A percentile compares a stretch with the other conserved stretches of the same genome.
Evolutionary conservation across 352 stramenopile species (phyloP).

Genomic region (Pythium pyrilobum): DNA sequence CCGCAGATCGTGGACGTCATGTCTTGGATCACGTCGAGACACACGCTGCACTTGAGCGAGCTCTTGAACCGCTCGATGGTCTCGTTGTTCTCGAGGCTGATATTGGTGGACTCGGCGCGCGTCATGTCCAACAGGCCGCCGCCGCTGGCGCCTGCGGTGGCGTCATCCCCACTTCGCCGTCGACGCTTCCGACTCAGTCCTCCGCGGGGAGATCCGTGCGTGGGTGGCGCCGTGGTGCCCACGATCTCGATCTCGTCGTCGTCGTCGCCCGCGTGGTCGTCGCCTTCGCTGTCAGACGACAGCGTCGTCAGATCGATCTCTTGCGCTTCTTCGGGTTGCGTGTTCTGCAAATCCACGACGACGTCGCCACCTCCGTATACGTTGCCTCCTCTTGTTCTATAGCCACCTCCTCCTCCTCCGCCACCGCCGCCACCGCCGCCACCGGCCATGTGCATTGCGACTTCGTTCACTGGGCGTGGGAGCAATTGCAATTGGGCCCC

Average conservation of each 20-base stretch:
- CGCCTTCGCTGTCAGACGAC: conserved; percentile 38
- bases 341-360: background rate
- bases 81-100: conserved; percentile 75
- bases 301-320: conserved; percentile 71
- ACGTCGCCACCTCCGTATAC: background rate
- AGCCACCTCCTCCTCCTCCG: background rate
- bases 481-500: background rate
- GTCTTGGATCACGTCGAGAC: conserved; percentile 65
- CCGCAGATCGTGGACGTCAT: conserved; percentile 81
- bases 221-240: conserved; percentile 9
- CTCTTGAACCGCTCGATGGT: conserved; percentile 68
- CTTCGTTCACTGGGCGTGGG: background rate
- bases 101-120: conserved; percentile 55
- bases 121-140: conserved; percentile 27
- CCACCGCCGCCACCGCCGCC: background rate
- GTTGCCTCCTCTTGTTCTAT: too few species aligned
- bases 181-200: conserved; percentile 37
- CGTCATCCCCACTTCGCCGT: background rate
- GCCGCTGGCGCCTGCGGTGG: background rate
- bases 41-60: conserved; percentile 81
- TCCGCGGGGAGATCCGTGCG: background rate
- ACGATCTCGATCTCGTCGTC: conserved; percentile 65
- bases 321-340: conserved; percentile 15
- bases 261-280: conserved; percentile 20
- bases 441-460: conserved; percentile 1